Percentiles rank a stretch among this genome's conserved stretches.
These are phyloP conservation scores for Mrakiaceae sp. DNA, from an alignment of 1,284 basidiomycete genomes.

Conservation along the genomic window DNA sequence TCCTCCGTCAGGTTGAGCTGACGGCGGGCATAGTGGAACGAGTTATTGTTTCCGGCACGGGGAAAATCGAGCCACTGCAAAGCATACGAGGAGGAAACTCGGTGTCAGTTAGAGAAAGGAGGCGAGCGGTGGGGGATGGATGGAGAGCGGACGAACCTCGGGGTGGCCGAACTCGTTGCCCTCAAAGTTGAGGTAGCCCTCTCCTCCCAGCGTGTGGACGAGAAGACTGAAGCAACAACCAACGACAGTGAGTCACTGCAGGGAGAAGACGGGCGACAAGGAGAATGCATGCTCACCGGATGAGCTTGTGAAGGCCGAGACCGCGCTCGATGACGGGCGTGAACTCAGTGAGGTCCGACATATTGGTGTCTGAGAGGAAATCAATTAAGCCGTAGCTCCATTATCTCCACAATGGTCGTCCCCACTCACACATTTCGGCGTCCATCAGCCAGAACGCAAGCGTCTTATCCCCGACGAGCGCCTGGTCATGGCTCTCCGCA, in stretches of 20 bases:
- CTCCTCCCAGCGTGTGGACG: conserved; percentile 84
- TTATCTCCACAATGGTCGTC: neutral
- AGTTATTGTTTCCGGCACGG: conserved; percentile 84
- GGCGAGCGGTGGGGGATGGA: neutral
- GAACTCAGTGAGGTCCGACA: conserved; percentile 80
- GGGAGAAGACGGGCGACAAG: neutral
- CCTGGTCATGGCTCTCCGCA: conserved; percentile 94
- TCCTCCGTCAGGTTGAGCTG: conserved; percentile 96
- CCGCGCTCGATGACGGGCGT: conserved; percentile 84
- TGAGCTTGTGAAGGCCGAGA: conserved; percentile 91
- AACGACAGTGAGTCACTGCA: conserved; percentile 12
- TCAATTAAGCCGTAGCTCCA: neutral
- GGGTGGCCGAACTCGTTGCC: conserved; percentile 98
- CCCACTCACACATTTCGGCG: conserved; percentile 85
- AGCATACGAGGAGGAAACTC: conserved; percentile 8
- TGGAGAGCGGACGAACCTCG: conserved; percentile 46
- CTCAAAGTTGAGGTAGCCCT: conserved; percentile 96
- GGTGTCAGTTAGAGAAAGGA: neutral
- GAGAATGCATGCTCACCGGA: conserved; percentile 49
- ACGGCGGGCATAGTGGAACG: conserved; percentile 87
- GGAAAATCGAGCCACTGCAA: conserved; percentile 94
- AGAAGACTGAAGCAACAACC: conserved; percentile 48
- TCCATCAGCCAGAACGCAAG: conserved; percentile 99
- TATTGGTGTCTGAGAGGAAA: conserved; percentile 65
- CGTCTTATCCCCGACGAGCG: conserved; percentile 95